These are phyloP conservation scores for Tuber calosporum DNA, from an alignment of 495 filamentous ascomycete genomes.

Conservation along the genomic window DNA sequence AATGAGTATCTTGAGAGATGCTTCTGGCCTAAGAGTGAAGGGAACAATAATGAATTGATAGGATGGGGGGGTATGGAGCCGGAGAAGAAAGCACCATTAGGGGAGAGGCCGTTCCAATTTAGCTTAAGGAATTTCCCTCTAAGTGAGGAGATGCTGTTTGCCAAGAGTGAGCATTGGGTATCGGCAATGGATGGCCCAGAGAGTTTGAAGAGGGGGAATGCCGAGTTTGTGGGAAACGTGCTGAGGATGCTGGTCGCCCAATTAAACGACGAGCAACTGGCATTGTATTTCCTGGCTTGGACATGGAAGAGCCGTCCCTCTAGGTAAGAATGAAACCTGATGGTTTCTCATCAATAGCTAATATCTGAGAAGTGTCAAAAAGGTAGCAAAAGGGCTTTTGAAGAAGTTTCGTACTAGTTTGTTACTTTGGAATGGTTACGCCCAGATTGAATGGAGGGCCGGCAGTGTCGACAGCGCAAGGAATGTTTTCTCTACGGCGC, in stretches of 20 bases:
- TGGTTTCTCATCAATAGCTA: constrained; percentile 9
- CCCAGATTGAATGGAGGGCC: constrained; percentile 59
- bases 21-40: constrained; percentile 36
- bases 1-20: constrained; percentile 26
- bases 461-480: constrained; percentile 52
- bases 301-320: constrained; percentile 53
- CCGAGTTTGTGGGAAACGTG: constrained; percentile 39
- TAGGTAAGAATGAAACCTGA: constrained; percentile 15
- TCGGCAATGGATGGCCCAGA: background rate
- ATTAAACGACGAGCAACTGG: constrained; percentile 50
- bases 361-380: constrained; percentile 49
- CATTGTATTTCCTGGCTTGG: constrained; percentile 66
- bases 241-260: constrained; percentile 53
- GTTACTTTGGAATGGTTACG: constrained; percentile 70
- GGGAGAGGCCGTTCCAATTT: constrained; percentile 29
- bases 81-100: constrained; percentile 29
- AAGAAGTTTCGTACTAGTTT: constrained; percentile 60
- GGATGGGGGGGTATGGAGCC: constrained; percentile 38
- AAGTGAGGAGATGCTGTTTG: constrained; percentile 27
- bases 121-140: constrained; percentile 32
- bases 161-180: constrained; percentile 18
- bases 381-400: constrained; percentile 63
- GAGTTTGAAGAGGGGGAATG: constrained; percentile 10
- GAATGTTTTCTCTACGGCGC: constrained; percentile 59
- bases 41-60: background rate